Base-by-base conservation (phyloP, 2,329 filamentous ascomycete genomes). In the Sporothrix luriei region DNA sequence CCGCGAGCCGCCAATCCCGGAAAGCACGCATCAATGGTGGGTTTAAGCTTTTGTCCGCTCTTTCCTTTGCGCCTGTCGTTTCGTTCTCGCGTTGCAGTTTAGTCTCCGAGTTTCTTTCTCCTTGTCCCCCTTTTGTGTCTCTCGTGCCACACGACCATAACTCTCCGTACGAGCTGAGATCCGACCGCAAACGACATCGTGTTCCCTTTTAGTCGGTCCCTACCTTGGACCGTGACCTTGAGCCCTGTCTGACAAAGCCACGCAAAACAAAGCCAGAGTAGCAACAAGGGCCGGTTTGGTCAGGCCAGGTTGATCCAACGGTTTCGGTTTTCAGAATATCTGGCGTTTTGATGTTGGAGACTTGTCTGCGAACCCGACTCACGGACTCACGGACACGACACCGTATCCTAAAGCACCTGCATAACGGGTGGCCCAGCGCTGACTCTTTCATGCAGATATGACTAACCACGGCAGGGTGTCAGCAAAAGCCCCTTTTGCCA, bases 391-490 rank as follows among this genome's bases (percentile, higher is more conserved):
- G 7, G 33, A 46, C 21, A 7, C 40, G 54, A 43, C 57, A 7
- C 38, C 38, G 38, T 26, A 46, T 46, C 38, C 21, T 9, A 5
- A 43, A 43, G 5, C 57, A 62, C 57, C n/a, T 46, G 21, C 57
- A 46, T 62, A 19, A 26, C 57, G 38, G 57, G 38, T 38, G 57
- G 57, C 54, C 54, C 43, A 29, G 59, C 21, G 21, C 59, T 64
- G 59, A 64, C 61, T 65, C 61, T 33, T 21, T 33, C 61, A 29
- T 65, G 43, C 61, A 65, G n/a, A 48, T 51, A 38, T 65, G 61
- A 65, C 46, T 65, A 65, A 51, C 24, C 19, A 16, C 43, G 49
- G 61, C 43, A 51, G 24, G 43, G 61, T 49, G 40, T n/a, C 48
- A 19, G 3, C 19, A n/a, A 10, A 16, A 24, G 38, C 10, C 57